A percentile compares a stretch with the other conserved stretches of the same genome.
These are phyloP conservation scores for Paspalum vaginatum DNA, from an alignment of 176 grass and related monocot species.

Conservation along the genomic window DNA sequence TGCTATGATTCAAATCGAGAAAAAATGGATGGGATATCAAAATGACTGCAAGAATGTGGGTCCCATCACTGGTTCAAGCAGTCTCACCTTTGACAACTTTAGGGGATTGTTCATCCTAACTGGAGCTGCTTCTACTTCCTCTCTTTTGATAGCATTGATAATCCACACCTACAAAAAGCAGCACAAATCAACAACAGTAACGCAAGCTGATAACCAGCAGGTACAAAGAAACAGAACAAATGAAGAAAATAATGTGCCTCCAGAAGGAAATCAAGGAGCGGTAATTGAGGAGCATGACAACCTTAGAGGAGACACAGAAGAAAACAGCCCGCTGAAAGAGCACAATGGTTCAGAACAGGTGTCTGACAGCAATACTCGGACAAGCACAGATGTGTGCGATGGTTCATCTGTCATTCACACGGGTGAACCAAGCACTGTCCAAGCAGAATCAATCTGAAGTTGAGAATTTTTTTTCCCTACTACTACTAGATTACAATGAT, in stretches of 20 bases:
- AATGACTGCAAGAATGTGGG: constrained; percentile 39
- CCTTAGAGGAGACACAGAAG: not conserved
- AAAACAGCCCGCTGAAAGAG: not conserved
- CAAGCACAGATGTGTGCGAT: constrained; percentile 1
- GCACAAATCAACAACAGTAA: not conserved
- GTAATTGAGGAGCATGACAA: constrained; percentile 3
- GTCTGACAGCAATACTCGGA: constrained; percentile 2
- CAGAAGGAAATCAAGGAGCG: constrained; percentile 21
- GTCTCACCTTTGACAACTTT: constrained; percentile 50
- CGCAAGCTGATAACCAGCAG: not conserved
- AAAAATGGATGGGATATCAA: constrained; percentile 54
- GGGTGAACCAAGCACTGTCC: not conserved
- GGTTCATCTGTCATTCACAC: not conserved
- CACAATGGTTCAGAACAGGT: constrained; percentile 21
- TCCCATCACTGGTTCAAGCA: constrained; percentile 25
- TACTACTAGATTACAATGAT: not conserved
- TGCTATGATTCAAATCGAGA: constrained; percentile 42
- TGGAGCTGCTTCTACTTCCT: constrained; percentile 19
- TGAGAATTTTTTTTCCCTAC: not conserved
- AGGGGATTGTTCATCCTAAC: constrained; percentile 47
- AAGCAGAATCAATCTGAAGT: constrained; percentile 14
- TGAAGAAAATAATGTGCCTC: constrained; percentile 12
- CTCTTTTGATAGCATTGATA: constrained; percentile 7
- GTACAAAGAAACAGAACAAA: constrained; percentile 11
- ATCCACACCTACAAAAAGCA: not conserved